Base-by-base conservation (phyloP, 345 rosid genomes). In the Crucihimalaya himalaica region DNA sequence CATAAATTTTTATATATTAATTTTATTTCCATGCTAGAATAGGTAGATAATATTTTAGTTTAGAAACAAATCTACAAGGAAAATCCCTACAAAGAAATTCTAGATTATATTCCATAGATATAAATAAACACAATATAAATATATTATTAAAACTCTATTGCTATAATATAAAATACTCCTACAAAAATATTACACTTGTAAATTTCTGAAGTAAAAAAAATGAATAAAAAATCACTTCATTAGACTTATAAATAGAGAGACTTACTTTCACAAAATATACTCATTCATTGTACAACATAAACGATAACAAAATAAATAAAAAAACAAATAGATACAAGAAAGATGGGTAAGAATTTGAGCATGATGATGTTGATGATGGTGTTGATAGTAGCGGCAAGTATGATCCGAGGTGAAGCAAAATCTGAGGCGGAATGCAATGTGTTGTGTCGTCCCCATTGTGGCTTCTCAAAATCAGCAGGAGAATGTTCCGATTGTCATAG, bases 321-420 rank as follows among this genome's bases (percentile, higher is more conserved):
- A 29, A 28, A 28, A 8, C 14, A 16, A 28, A 16, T 15, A 29
- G 0, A 55, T 13, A 68, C 19, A 40, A 19, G 13, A 45, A 59
- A 70, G 1, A 70, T 71, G 59, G 67, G 28, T 16, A 35, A 60
- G 21, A 45, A 6, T 7, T 48, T 71, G 28, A 48, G 48, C 14
- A 18, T 48, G 9, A 18, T 48, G 9, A 6, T 48, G 14, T 25
- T 31, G 43, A 47, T 70, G 74, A 46, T 70, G 39, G 60, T 48
- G 19, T 47, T 70, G 34, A 35, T 71, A 7, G 9, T 55, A 5
- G 13, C 34, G 10, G 11, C 39, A 10, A 25, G 16, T 25, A 31
- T 61, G 5, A 50, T 27, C 8, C 14, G 14, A 50, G 42, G 60
- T n/a, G 68, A 71, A 48, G 75, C 68, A 60, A 71, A 71, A 27